Conservation (phyloP, 352 stramenopile genomes). For the Globisporangium barbulae region DNA sequence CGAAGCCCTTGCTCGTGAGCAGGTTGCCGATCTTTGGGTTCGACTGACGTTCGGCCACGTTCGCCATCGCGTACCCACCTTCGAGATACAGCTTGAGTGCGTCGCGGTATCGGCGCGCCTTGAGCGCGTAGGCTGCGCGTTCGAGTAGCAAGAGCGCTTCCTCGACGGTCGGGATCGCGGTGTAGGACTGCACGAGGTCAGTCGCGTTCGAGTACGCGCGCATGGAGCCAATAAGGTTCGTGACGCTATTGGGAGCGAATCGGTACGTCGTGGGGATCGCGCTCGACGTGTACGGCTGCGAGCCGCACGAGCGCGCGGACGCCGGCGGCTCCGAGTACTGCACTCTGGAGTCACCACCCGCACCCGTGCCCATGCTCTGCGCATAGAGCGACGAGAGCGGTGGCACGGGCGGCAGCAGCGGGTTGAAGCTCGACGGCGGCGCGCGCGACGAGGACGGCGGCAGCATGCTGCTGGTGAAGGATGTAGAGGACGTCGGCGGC, state of each 20-base stretch:
- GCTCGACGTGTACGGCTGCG: slow-evolving; percentile 71
- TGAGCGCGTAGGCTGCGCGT: slow-evolving; percentile 54
- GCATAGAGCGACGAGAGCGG: slow-evolving; percentile 14
- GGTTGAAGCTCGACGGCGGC: slow-evolving; percentile 5
- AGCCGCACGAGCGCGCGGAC: slow-evolving; percentile 73
- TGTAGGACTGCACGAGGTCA: slow-evolving; percentile 72
- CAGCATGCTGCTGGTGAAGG: not conserved
- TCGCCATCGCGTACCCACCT: slow-evolving; percentile 81
- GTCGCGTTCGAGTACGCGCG: slow-evolving; percentile 74
- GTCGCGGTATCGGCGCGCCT: slow-evolving; percentile 66
- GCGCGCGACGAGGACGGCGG: slow-evolving; percentile 1
- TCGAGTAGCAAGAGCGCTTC: slow-evolving; percentile 75
- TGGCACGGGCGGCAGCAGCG: slow-evolving; percentile 6
- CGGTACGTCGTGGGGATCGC: slow-evolving; percentile 64
- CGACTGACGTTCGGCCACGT: slow-evolving; percentile 71
- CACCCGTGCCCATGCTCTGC: slow-evolving; percentile 7
- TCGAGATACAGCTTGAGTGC: slow-evolving; percentile 82
- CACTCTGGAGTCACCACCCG: slow-evolving; percentile 6
- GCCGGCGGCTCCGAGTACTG: slow-evolving; percentile 41
- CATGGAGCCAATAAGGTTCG: slow-evolving; percentile 77
- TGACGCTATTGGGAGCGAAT: slow-evolving; percentile 57
- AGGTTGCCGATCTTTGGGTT: slow-evolving; percentile 86
- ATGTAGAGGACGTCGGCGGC: not conserved
- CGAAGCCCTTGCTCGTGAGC: slow-evolving; percentile 81
- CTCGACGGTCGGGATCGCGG: slow-evolving; percentile 70